Conservation (phyloP, 2,329 filamentous ascomycete species). For the Claviceps cyperi region DNA sequence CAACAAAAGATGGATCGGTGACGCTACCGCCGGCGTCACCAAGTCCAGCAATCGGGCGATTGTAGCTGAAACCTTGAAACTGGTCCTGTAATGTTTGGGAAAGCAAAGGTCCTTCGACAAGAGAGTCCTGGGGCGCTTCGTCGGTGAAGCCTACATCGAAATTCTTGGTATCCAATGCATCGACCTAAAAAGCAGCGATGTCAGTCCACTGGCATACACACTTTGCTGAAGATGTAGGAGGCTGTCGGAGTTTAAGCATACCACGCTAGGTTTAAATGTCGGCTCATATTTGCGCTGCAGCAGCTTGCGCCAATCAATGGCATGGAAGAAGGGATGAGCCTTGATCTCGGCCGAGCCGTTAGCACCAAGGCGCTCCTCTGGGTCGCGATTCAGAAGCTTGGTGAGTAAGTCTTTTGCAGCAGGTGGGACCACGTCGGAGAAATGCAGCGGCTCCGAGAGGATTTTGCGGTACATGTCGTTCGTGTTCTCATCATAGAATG, state of each 20-base stretch:
- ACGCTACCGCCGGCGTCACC: conserved; percentile 90
- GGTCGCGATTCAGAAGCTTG: conserved; percentile 82
- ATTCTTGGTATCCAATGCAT: conserved; percentile 82
- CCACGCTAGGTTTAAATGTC: conserved; percentile 91
- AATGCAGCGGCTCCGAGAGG: conserved; percentile 85
- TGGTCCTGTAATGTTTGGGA: conserved; percentile 96
- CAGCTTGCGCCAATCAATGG: conserved; percentile 96
- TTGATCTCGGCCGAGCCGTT: conserved; percentile 97
- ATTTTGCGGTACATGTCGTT: conserved; percentile 99
- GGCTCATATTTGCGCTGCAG: conserved; percentile 97
- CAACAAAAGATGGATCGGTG: conserved; percentile 63
- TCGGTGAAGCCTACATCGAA: conserved; percentile 87
- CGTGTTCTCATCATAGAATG: conserved; percentile 97
- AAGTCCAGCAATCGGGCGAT: conserved; percentile 82
- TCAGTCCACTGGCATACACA: background rate
- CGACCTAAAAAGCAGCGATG: conserved; percentile 35
- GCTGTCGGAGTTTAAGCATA: conserved; percentile 35
- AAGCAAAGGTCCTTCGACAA: conserved; percentile 77
- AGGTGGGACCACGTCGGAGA: conserved; percentile 86
- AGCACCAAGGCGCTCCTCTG: conserved; percentile 75
- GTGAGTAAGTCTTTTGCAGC: conserved; percentile 86
- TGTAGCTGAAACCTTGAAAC: conserved; percentile 94
- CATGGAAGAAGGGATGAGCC: conserved; percentile 96
- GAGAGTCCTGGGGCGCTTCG: conserved; percentile 81
- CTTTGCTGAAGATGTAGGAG: background rate